Evolutionary conservation across 2,329 filamentous ascomycete species (phyloP), one percentile per base, ranked within the genome.

Genomic region (Aspergillus cejpii): DNA sequence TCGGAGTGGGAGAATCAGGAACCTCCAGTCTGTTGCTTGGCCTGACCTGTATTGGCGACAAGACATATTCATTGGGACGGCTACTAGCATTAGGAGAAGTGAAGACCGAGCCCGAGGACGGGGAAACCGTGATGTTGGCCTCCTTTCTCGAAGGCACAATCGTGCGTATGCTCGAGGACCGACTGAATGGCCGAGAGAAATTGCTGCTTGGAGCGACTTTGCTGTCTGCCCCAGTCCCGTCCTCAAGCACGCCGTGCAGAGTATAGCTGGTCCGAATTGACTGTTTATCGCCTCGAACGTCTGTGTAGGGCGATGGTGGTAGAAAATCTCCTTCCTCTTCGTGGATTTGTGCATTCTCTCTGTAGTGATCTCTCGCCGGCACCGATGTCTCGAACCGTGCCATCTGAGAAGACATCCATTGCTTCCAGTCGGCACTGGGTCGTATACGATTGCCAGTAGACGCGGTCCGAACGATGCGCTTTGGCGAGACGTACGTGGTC

Each of bases 281-380:
- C 24, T 31, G 11, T 11, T 27, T 8, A 24, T 24, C 23, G 23
- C 23, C 23, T 34, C 4, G 14, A 5, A 17, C 15, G 31, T 11
- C 31, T 34, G 15, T n/a, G 15, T 10, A 19, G 17, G 31, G 31
- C 10, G 31, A 10, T 11, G 31, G 17, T 3, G 33, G 33, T 8
- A 28, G 14, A 14, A 46, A 39, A 5, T 54, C 52, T n/a, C 55
- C 43, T 4, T 59, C 57, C 20, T 62, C 57, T 11, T 52, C 56
- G 10, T 64, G 50, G 23, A 65, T 62, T 37, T 71, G 64, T 3
- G 69, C 61, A 37, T 62, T 48, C 52, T 72, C 70, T 15, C 67
- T 60, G 29, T 62, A 54, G 44, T 71, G 69, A 17, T 58, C 56
- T 44, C 60, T 59, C 39, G 50, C 44, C 28, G 56, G 53, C n/a